These are phyloP conservation scores for Oryza longistaminata DNA, from an alignment of 176 grass and related monocot species.

Conservation along the genomic window DNA sequence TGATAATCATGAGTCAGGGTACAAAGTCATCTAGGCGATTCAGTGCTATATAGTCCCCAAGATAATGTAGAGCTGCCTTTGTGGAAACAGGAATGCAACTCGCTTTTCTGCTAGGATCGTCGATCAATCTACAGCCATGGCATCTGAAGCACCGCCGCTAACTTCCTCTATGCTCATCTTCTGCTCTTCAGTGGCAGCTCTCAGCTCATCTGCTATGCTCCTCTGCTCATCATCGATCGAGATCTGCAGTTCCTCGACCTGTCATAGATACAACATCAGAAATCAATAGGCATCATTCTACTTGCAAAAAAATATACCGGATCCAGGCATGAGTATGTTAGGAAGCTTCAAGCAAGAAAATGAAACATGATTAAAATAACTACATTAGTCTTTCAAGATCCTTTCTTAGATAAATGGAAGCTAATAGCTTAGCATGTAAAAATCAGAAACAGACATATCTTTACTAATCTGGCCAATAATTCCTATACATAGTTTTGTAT, in stretches of 20 bases:
- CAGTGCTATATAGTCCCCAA: background rate
- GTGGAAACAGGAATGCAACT: background rate
- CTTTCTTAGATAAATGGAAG: background rate
- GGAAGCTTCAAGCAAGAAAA: background rate
- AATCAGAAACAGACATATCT: background rate
- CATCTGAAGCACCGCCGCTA: constrained; percentile 69
- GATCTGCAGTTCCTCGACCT: constrained; percentile 90
- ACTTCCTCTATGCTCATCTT: constrained; percentile 65
- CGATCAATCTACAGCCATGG: constrained; percentile 76
- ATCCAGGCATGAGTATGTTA: background rate
- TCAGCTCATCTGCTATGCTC: constrained; percentile 70
- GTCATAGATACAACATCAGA: constrained; percentile 5
- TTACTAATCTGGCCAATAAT: background rate
- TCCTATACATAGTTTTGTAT: background rate
- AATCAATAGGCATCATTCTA: constrained; percentile 9
- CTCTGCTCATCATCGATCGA: constrained; percentile 79
- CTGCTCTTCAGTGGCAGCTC: constrained; percentile 48
- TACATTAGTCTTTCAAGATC: background rate
- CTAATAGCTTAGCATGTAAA: background rate
- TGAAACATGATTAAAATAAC: background rate
- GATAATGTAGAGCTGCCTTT: background rate
- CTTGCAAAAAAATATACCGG: background rate
- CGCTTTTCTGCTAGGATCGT: background rate
- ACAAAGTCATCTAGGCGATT: background rate
- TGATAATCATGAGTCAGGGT: background rate